Base-by-base conservation (phyloP, 2,329 filamentous ascomycete species). In the Aspergillus aculeatus region DNA sequence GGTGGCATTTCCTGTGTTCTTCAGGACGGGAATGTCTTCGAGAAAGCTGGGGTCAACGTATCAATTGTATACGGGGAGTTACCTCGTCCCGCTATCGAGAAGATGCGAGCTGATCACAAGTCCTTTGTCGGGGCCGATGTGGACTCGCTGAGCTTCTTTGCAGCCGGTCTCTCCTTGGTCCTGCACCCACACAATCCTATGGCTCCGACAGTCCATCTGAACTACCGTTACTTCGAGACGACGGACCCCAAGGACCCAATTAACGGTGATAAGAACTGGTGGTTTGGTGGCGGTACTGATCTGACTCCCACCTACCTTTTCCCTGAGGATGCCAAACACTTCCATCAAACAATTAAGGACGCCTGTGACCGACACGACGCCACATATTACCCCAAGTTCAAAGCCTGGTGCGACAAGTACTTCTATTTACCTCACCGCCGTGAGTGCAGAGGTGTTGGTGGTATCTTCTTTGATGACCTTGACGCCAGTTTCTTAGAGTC, bases 141-240 rank as follows among this genome's bases (percentile, higher is more conserved):
- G 44, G 89, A 96, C 53, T 90, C 88, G 48, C 82, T 99, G 62
- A 91, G 93, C 70, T 99, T 98, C 84, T 99, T 98, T 75, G 95
- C 94, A 21, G 90, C 94, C 1, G 95, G 95, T 5, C 82, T 99
- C 56, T 96, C 92, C 72, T 84, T 99, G 76, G 94, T 99, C 26
- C 82, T 98, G 55, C 95, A 99, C 76, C 95, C 95, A 2, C 84
- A 86, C 69, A 99, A 99, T 78, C 95, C 95, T 51, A 96, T 96
- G 89, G 94, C 94, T 7, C 95, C 95, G 0, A 99, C 95, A 0
- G 95, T 99, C 19, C 95, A 99, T 76, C 84, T 99, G 68, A 99
- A 99, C 82, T 98, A 98, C 82, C 88, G 95, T 59, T 99, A 99
- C 79, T 99, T 99, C 73, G 95, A 99, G 81, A 99, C 95, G 1